A percentile compares a stretch with the other conserved stretches of the same genome.
phyloP scores from a whole-genome alignment of 805 yeast genomes.

The Yamadazyma ubonensis region DNA sequence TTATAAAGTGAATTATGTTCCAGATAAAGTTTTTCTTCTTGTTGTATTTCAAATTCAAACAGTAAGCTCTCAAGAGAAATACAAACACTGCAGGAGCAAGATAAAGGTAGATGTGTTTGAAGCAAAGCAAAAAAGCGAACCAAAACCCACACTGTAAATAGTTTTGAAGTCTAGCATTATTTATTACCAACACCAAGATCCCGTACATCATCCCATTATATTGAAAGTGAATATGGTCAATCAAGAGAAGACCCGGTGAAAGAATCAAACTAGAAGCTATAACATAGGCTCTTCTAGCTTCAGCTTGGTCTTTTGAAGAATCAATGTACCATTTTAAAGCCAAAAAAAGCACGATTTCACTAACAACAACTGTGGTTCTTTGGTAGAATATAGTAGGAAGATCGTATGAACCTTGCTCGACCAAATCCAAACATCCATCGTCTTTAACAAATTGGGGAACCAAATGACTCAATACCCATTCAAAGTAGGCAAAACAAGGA shows the following conservation, averaged over 20 bases:
- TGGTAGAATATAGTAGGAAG: slow-evolving; percentile 82
- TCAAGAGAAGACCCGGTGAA: slow-evolving; percentile 85
- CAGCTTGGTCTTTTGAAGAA: slow-evolving; percentile 35
- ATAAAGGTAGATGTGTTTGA: slow-evolving; percentile 90
- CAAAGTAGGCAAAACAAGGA: slow-evolving; percentile 96
- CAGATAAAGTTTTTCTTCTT: slow-evolving; percentile 20
- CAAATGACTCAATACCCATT: slow-evolving; percentile 70
- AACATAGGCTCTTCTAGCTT: slow-evolving; percentile 58
- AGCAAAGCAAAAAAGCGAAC: slow-evolving; percentile 79
- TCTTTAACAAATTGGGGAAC: slow-evolving; percentile 60
- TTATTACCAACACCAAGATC: slow-evolving; percentile 68
- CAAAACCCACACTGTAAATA: slow-evolving; percentile 62
- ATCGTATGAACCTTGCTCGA: slow-evolving; percentile 64
- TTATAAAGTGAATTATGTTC: slow-evolving; percentile 37
- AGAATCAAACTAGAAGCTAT: slow-evolving; percentile 78
- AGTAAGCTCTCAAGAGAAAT: slow-evolving; percentile 69
- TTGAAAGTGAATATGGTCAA: slow-evolving; percentile 96
- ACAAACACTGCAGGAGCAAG: slow-evolving; percentile 93
- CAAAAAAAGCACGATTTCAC: slow-evolving; percentile 69
- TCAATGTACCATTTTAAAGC: slow-evolving; percentile 72
- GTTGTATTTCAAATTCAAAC: slow-evolving; percentile 47
- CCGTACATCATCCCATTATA: slow-evolving; percentile 95
- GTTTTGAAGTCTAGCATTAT: slow-evolving; percentile 60
- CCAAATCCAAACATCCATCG: slow-evolving; percentile 79
- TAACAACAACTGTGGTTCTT: slow-evolving; percentile 71